Evolutionary conservation across 345 rosid species (phyloP).

Genomic region (Kandelia obovata): DNA sequence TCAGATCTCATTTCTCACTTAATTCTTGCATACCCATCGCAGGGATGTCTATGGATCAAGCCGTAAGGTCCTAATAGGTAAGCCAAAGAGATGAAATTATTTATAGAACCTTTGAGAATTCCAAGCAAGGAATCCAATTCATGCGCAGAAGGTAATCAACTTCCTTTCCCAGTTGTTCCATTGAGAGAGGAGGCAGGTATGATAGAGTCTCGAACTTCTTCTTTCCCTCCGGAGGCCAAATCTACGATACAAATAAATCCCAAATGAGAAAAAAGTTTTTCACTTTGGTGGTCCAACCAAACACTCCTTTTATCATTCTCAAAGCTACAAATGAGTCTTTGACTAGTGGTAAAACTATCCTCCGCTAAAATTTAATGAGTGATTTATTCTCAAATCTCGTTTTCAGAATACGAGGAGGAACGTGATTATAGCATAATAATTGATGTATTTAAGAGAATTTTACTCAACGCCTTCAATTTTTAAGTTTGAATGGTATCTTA

Average conservation of each 20-base stretch:
- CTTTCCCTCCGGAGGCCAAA: slow-evolving; percentile 27
- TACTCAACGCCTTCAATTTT: neutral
- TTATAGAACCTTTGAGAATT: slow-evolving; percentile 40
- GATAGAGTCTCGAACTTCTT: slow-evolving; percentile 45
- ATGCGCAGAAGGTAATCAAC: slow-evolving; percentile 50
- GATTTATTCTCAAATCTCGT: too few species aligned
- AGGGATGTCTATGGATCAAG: neutral
- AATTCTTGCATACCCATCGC: too few species aligned
- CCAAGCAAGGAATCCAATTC: slow-evolving; percentile 69
- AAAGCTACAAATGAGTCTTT: too few species aligned
- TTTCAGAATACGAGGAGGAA: too few species aligned
- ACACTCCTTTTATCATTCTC: neutral
- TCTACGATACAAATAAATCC: slow-evolving; percentile 1
- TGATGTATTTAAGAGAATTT: neutral
- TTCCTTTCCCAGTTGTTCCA: slow-evolving; percentile 34
- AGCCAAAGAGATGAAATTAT: neutral
- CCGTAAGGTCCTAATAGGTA: neutral
- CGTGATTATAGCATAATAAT: too few species aligned
- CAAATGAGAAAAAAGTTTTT: too few species aligned
- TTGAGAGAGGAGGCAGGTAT: slow-evolving; percentile 42
- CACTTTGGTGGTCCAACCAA: neutral
- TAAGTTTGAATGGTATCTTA: neutral
- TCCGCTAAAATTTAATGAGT: too few species aligned
- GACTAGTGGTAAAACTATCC: too few species aligned
- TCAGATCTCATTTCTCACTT: too few species aligned